Conservation (phyloP, 805 yeast species). For the Yarrowia porcina region DNA sequence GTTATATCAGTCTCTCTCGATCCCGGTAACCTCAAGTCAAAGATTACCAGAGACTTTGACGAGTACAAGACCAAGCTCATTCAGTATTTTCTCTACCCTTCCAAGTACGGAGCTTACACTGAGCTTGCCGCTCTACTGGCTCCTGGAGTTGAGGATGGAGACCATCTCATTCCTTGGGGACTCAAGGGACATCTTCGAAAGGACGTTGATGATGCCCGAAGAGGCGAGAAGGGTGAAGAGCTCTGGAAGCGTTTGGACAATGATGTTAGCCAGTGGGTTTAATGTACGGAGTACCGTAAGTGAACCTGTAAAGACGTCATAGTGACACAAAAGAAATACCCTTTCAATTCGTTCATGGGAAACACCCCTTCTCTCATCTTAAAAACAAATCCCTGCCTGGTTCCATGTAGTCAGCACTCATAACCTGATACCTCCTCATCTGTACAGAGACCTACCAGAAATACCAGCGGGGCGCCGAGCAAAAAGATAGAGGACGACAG, state of each 20-base stretch:
- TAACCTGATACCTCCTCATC: no score
- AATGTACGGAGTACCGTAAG: no score
- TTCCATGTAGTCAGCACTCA: no score
- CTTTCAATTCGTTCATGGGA: no score
- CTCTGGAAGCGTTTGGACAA: conserved; percentile 41
- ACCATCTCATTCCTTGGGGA: conserved; percentile 47
- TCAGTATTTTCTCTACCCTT: conserved; percentile 28
- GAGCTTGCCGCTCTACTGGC: conserved; percentile 45
- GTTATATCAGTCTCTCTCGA: conserved; percentile 41
- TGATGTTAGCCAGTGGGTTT: conserved; percentile 21
- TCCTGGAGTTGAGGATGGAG: conserved; percentile 43
- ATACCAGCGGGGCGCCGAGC: not conserved
- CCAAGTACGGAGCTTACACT: conserved; percentile 45
- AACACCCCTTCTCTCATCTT: no score
- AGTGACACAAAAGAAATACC: no score
- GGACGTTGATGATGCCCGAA: conserved; percentile 40
- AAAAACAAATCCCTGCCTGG: no score
- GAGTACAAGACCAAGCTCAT: not conserved
- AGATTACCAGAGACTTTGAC: conserved; percentile 36
- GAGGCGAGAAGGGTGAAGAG: conserved; percentile 39
- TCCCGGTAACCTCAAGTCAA: conserved; percentile 44
- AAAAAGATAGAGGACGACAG: conserved; percentile 1
- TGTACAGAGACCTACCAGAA: not conserved
- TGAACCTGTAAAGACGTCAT: no score
- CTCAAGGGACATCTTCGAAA: conserved; percentile 39